Evolutionary conservation across 352 stramenopile species (phyloP).

Genomic region (Globisporangium ultimum): DNA sequence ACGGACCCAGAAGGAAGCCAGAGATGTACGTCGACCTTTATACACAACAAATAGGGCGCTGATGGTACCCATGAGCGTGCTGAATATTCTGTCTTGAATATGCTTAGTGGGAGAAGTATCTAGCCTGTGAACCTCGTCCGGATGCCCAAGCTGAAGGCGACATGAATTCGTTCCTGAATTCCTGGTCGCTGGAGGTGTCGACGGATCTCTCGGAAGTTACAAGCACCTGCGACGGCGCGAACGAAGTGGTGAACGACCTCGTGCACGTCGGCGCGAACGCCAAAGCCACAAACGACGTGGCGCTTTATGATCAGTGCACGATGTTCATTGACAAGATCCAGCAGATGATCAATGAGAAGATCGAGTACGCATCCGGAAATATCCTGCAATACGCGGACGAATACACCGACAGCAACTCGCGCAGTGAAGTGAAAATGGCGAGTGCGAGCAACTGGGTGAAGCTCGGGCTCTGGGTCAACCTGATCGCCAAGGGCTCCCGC

Average conservation of each 20-base stretch:
- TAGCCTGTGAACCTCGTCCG: conserved; percentile 64
- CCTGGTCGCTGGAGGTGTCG: conserved; percentile 59
- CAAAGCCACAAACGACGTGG: conserved; percentile 45
- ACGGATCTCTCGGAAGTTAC: conserved; percentile 45
- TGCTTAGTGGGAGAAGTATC: conserved; percentile 64
- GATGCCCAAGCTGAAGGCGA: conserved; percentile 69
- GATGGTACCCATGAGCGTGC: background rate
- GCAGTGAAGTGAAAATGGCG: conserved; percentile 67
- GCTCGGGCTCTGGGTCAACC: conserved; percentile 70
- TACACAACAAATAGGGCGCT: background rate
- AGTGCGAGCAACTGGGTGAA: conserved; percentile 44
- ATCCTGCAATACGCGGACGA: conserved; percentile 75
- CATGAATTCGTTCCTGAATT: conserved; percentile 83
- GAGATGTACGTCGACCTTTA: conserved; percentile 31
- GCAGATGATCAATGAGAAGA: conserved; percentile 54
- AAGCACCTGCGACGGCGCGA: conserved; percentile 46
- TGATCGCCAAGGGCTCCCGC: conserved; percentile 66
- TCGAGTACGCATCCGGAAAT: conserved; percentile 59
- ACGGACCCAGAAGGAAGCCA: conserved; percentile 56
- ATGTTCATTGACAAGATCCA: conserved; percentile 52
- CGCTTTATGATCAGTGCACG: conserved; percentile 33
- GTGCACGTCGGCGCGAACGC: conserved; percentile 52
- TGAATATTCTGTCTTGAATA: background rate
- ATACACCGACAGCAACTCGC: conserved; percentile 51
- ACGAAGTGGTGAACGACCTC: conserved; percentile 60